These are phyloP conservation scores for Malassezia furfur DNA, from an alignment of 1,284 basidiomycete species.

Conservation along the genomic window DNA sequence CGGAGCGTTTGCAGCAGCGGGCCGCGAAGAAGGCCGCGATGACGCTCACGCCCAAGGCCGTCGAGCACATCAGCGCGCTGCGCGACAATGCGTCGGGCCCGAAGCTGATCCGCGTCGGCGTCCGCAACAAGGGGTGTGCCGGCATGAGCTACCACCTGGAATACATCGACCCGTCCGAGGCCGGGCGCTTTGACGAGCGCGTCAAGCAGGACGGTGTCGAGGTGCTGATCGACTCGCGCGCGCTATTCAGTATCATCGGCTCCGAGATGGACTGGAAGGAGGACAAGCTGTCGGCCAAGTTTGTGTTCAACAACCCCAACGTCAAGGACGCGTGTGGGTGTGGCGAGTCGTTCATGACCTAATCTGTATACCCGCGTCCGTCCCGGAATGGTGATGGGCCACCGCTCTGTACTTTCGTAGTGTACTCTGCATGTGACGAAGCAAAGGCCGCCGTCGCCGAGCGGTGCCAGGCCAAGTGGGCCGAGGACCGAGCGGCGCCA, in stretches of 20 bases:
- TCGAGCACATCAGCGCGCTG: constrained; percentile 54
- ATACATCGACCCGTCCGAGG: constrained; percentile 60
- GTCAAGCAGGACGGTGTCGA: constrained; percentile 64
- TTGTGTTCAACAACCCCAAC: constrained; percentile 68
- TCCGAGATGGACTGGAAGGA: constrained; percentile 99
- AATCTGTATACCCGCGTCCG: background rate
- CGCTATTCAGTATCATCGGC: constrained; percentile 94
- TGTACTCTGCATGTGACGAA: no score
- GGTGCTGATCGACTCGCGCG: constrained; percentile 93
- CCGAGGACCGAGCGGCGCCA: no score
- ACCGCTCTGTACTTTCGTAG: no score
- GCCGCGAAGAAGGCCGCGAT: constrained; percentile 17
- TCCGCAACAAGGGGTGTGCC: constrained; percentile 97
- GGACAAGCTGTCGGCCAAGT: constrained; percentile 57
- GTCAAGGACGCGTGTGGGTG: constrained; percentile 83
- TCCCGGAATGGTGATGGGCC: no score
- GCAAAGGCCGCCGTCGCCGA: no score
- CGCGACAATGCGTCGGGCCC: constrained; percentile 66
- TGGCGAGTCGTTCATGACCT: constrained; percentile 63
- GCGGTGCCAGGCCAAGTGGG: no score
- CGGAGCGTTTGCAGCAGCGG: constrained; percentile 13
- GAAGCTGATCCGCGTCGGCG: constrained; percentile 84
- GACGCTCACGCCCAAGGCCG: constrained; percentile 61
- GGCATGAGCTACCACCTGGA: constrained; percentile 95
- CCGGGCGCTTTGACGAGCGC: constrained; percentile 91